Evolutionary conservation across 2,329 filamentous ascomycete genomes (phyloP).

Genomic region (Fusarium protoensiforme): DNA sequence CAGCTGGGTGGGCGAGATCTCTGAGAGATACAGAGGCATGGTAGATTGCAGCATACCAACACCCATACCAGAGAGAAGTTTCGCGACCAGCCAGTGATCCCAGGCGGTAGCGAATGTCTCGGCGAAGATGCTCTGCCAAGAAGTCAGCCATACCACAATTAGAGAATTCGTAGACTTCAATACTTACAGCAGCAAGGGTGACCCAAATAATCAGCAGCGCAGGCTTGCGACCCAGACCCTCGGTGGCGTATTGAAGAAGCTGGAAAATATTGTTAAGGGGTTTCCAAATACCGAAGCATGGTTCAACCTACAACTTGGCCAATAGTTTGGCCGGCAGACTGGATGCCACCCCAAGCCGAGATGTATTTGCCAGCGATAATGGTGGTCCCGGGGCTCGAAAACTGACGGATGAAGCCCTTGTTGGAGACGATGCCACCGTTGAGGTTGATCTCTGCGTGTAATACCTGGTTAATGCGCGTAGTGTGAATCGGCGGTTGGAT

Average conservation of each 20-base stretch:
- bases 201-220: slow-evolving; percentile 22
- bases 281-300: too few species aligned
- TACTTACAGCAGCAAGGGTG: slow-evolving; percentile 13
- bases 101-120: slow-evolving; percentile 21
- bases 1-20: slow-evolving; percentile 26
- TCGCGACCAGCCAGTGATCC: slow-evolving; percentile 29
- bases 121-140: slow-evolving; percentile 13
- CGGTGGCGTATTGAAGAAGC: slow-evolving; percentile 25
- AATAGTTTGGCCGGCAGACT: slow-evolving; percentile 51
- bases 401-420: slow-evolving; percentile 53
- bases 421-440: slow-evolving; percentile 54
- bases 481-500: not conserved
- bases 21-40: slow-evolving; percentile 24
- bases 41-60: slow-evolving; percentile 29
- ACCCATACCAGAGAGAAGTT: slow-evolving; percentile 26
- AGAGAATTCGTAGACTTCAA: not conserved
- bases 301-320: slow-evolving; percentile 48
- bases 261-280: not conserved
- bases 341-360: slow-evolving; percentile 53
- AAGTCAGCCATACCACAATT: not conserved
- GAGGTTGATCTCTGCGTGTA: slow-evolving; percentile 38
- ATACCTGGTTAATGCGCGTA: too few species aligned
- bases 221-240: slow-evolving; percentile 17
- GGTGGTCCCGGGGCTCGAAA: slow-evolving; percentile 43
- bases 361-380: slow-evolving; percentile 51